Base-by-base conservation (phyloP, 345 rosid species). In the Salix exigua region DNA sequence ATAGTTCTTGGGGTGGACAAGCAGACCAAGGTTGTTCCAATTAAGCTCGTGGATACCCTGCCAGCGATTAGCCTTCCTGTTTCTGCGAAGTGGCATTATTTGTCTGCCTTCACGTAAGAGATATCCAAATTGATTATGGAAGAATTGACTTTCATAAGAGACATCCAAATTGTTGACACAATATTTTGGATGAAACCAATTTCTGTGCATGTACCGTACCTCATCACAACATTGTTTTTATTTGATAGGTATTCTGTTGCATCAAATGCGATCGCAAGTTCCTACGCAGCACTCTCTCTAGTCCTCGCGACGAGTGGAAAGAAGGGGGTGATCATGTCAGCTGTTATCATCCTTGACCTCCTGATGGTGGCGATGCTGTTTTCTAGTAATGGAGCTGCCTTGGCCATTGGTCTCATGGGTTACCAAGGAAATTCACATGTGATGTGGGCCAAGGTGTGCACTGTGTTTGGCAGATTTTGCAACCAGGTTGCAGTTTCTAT, bases 21-120 rank as follows among this genome's bases (percentile, higher is more conserved):
- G 72, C 92, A 92, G 68, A 87, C 82, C 18, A 85, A 76, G 72
- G 31, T 81, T 48, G 84, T 88, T 17, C 77, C 91, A 0, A 2
- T 92, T 4, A 71, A 82, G 76, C 1, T 92, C 65, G 12, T 86
- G 31, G 82, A 82, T 1, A 60, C 42, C 68, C 42, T 92, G 55
- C 94, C 97, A 62, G 83, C 91, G n/a, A 58, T 92, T 2, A 10
- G 83, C 66, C 66, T 91, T 74, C 73, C 94, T 51, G 85, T 80
- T 18, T 48, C 78, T 18, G 96, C 97, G 68, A 88, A 84, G 82
- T 84, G 90, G 82, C 79, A 68, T 66, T 79, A 91, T 83, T 73
- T 88, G 68, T 88, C 97, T 66, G 91, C 94, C 58, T 88, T 89
- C 61, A 82, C 82, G 96, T 92, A 85, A 83, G 94, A 33, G 35